A percentile compares a stretch with the other conserved stretches of the same genome.
Evolutionary conservation across 1,139 yeast genomes (phyloP).

Genomic region (Kluyveromyces sp.): DNA sequence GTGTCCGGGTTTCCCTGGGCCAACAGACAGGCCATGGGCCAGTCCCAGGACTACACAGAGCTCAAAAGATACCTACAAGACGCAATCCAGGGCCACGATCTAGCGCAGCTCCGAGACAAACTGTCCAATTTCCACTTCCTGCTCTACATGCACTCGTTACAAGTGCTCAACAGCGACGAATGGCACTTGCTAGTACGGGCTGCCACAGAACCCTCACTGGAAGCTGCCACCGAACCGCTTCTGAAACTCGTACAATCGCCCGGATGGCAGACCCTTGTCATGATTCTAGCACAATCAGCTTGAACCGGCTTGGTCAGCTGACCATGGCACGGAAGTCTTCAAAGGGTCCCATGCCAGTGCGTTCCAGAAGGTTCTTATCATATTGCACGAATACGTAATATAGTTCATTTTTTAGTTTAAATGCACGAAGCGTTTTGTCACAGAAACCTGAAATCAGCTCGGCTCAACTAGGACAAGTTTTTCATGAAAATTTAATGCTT

Average conservation of each 20-base stretch:
- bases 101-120: conserved; percentile 36
- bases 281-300: conserved; percentile 30
- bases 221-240: conserved; percentile 46
- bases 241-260: conserved; percentile 38
- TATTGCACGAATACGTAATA: conserved; percentile 2
- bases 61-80: conserved; percentile 43
- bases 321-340: too few species aligned
- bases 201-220: conserved; percentile 32
- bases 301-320: conserved; percentile 7
- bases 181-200: conserved; percentile 40
- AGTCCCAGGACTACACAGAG: conserved; percentile 57
- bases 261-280: conserved; percentile 33
- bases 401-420: conserved; percentile 1
- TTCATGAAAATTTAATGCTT: neutral
- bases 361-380: conserved; percentile 13
- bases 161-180: conserved; percentile 49
- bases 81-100: conserved; percentile 31
- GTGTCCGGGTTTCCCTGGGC: conserved; percentile 58
- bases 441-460: neutral
- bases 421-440: neutral
- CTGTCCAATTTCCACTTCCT: conserved; percentile 70
- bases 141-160: conserved; percentile 46
- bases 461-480: neutral
- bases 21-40: conserved; percentile 69
- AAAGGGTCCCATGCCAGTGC: too few species aligned